phyloP scores from a whole-genome alignment of 1,284 basidiomycete genomes.

The Tilletia setariae region DNA sequence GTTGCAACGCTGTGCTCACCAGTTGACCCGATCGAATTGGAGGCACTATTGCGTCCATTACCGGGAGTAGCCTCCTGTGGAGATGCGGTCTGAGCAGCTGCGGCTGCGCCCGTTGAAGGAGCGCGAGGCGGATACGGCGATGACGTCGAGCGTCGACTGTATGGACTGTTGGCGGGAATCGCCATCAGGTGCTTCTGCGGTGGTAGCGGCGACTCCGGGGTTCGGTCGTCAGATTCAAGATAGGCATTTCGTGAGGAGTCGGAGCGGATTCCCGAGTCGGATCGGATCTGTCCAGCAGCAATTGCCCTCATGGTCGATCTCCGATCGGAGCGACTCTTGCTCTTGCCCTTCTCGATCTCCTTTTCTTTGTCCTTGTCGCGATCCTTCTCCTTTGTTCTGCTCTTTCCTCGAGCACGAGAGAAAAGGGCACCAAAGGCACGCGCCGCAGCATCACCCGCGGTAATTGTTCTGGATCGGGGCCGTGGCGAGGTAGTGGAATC shows the following conservation, averaged over 20 bases:
- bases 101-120: conserved; percentile 5
- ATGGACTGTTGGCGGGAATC: background rate
- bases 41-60: background rate
- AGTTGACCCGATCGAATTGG: conserved; percentile 1
- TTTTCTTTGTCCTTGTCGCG: background rate
- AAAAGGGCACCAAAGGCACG: background rate
- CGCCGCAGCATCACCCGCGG: conserved; percentile 7
- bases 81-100: background rate
- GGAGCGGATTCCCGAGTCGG: background rate
- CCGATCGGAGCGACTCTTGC: background rate
- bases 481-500: background rate
- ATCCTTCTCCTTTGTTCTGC: conserved; percentile 5
- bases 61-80: background rate
- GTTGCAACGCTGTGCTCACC: background rate
- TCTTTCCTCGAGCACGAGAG: conserved; percentile 5
- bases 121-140: background rate
- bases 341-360: background rate
- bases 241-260: background rate
- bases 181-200: background rate
- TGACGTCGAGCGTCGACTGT: background rate
- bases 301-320: background rate
- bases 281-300: background rate
- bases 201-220: background rate
- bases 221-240: no score
- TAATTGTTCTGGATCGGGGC: conserved; percentile 1